Conservation (phyloP, 495 filamentous ascomycete genomes). For the Ramalina intermedia region DNA sequence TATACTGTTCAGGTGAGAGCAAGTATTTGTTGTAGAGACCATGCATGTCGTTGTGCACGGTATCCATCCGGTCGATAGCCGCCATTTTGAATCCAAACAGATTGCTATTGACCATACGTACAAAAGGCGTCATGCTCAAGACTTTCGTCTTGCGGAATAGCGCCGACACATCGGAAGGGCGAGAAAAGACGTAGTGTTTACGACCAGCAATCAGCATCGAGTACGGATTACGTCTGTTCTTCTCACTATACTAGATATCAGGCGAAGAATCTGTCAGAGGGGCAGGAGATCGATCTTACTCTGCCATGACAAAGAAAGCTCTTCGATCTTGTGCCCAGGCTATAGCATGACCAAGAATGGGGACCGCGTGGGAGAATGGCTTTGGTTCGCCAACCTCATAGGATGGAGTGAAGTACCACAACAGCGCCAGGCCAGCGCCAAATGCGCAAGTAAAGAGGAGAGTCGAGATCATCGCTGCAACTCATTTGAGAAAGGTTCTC, state of each 20-base stretch:
- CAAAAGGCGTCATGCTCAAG: neutral
- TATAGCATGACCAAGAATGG: neutral
- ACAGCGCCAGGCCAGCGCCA: neutral
- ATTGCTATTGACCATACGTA: neutral
- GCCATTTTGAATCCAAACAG: neutral
- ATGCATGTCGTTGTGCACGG: neutral
- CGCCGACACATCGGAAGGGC: neutral
- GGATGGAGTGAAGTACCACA: neutral
- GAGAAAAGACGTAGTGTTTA: constrained; percentile 1
- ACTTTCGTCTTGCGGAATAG: neutral
- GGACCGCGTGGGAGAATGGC: neutral
- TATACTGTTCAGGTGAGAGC: neutral
- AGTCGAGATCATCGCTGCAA: too few species aligned
- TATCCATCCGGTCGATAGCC: neutral
- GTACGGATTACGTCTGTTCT: neutral
- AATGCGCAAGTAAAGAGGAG: too few species aligned
- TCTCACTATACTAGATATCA: neutral
- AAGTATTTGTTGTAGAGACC: neutral
- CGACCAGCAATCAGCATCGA: constrained; percentile 2
- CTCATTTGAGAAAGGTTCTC: too few species aligned
- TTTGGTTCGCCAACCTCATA: neutral
- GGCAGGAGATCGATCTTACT: neutral
- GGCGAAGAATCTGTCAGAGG: neutral
- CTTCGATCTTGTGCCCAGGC: neutral
- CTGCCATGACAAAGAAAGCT: neutral